Conservation (phyloP, 345 rosid genomes). For the Excoecaria agallocha region DNA sequence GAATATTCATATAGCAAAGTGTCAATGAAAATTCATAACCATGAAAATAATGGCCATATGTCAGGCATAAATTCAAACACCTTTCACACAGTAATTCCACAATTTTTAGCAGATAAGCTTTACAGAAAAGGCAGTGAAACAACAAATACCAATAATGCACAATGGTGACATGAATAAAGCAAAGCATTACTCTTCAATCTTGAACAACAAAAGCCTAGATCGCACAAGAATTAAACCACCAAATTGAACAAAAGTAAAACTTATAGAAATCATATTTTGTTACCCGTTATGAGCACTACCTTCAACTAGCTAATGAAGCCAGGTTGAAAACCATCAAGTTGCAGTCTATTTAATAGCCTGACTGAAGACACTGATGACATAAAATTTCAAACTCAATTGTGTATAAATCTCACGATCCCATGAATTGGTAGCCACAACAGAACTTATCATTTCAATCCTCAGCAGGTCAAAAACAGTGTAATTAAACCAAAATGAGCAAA, state of each 20-base stretch:
- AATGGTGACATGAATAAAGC: not conserved
- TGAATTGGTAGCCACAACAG: not conserved
- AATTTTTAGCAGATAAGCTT: not conserved
- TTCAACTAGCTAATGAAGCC: not conserved
- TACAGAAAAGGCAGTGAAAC: too few relatives aligned
- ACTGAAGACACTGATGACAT: not conserved
- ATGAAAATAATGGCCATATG: not conserved
- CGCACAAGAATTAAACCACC: not conserved
- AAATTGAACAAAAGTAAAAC: not conserved
- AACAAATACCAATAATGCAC: not conserved
- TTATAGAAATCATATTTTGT: not conserved
- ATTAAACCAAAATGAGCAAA: not conserved
- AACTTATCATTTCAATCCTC: not conserved
- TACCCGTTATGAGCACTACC: not conserved
- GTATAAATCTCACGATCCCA: not conserved
- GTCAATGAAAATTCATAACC: constrained; percentile 9
- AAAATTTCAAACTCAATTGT: not conserved
- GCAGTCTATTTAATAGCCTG: too few relatives aligned
- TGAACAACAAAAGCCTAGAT: not conserved
- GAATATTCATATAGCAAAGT: constrained; percentile 24
- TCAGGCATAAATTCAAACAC: not conserved
- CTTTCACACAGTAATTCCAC: not conserved
- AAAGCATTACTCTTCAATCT: not conserved
- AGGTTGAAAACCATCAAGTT: too few relatives aligned
- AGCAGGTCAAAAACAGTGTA: not conserved